These are phyloP conservation scores for Durusdinium trenchii DNA, from an alignment of 73 alveolate genomes.

Conservation along the genomic window DNA sequence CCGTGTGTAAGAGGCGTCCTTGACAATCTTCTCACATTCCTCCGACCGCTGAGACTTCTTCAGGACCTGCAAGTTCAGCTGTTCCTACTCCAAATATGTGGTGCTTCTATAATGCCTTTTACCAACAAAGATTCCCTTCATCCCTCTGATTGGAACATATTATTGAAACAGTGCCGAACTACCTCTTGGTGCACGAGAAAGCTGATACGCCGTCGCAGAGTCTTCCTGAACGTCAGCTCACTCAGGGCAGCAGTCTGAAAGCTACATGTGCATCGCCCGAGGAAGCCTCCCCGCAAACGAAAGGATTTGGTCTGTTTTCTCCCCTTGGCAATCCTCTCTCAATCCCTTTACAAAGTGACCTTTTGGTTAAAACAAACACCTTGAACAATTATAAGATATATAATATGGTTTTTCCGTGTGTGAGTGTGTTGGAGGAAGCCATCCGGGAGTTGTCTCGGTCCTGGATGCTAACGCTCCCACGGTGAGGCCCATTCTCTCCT, in stretches of 20 bases:
- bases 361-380: too few relatives aligned
- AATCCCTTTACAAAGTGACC: too few relatives aligned
- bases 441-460: neutral
- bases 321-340: too few relatives aligned
- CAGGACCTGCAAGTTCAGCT: conserved; percentile 2
- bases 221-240: conserved; percentile 33
- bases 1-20: conserved; percentile 10
- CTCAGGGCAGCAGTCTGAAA: too few relatives aligned
- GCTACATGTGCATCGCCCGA: too few relatives aligned
- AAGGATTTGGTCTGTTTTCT: too few relatives aligned
- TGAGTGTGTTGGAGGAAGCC: too few relatives aligned
- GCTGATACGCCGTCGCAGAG: conserved; percentile 49
- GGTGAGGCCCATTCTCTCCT: conserved; percentile 33
- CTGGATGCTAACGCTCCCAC: conserved; percentile 57
- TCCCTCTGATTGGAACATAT: neutral
- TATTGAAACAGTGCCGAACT: neutral
- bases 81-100: too few relatives aligned
- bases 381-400: too few relatives aligned
- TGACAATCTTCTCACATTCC: conserved; percentile 51
- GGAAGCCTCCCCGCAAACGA: too few relatives aligned
- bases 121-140: neutral
- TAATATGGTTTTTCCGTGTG: too few relatives aligned
- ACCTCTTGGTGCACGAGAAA: conserved; percentile 78
- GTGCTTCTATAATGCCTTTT: too few relatives aligned
- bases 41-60: conserved; percentile 71